phyloP scores from a whole-genome alignment of 106 monocot genomes.

The Dendrobium catenatum region DNA sequence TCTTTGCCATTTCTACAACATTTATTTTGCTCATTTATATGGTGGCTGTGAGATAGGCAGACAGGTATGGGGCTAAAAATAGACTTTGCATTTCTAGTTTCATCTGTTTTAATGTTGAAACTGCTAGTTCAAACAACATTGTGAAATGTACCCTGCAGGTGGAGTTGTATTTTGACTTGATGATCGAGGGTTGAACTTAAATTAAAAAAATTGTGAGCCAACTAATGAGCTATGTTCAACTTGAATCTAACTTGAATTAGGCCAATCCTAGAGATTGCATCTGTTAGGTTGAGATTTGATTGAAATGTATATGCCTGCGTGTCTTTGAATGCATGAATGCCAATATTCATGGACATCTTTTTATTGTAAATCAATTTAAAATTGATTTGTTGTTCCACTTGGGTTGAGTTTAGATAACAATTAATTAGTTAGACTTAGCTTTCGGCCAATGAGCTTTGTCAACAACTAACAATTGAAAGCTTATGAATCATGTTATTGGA shows the following conservation, averaged over 20 bases:
- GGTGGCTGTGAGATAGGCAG: slow-evolving; percentile 76
- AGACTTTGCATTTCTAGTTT: not conserved
- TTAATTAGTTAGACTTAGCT: too few species aligned
- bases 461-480: too few species aligned
- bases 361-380: too few species aligned
- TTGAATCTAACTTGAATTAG: not conserved
- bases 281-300: too few species aligned
- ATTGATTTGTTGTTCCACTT: too few species aligned
- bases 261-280: not conserved
- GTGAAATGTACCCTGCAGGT: too few species aligned
- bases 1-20: slow-evolving; percentile 88
- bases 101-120: not conserved
- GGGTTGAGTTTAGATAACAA: too few species aligned
- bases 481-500: too few species aligned
- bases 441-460: too few species aligned
- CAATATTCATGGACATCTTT: too few species aligned
- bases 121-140: not conserved
- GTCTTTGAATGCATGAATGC: too few species aligned
- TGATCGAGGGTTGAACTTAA: not conserved
- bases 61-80: slow-evolving; percentile 43
- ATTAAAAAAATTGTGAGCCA: not conserved
- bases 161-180: not conserved
- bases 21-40: slow-evolving; percentile 75
- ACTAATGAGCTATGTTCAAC: not conserved
- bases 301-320: too few species aligned